Conservation (phyloP, 2,329 filamentous ascomycete species). For the Fusarium napiforme region DNA sequence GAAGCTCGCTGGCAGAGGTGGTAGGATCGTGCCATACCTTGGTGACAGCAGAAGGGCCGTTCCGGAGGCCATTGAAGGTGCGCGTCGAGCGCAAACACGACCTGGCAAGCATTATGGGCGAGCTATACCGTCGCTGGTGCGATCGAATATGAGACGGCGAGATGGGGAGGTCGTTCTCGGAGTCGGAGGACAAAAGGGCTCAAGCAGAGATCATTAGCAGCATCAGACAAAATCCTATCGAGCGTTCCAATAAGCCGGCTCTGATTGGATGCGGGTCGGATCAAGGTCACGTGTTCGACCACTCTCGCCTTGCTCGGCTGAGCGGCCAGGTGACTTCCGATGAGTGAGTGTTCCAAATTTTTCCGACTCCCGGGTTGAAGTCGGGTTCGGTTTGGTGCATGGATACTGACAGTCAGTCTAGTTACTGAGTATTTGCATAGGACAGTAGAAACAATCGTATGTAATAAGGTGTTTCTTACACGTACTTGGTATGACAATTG, state of each 20-base stretch:
- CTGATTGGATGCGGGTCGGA: slow-evolving; percentile 54
- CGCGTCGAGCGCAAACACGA: slow-evolving; percentile 90
- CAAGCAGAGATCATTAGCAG: slow-evolving; percentile 51
- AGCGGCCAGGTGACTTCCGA: slow-evolving; percentile 31
- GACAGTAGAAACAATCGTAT: neutral
- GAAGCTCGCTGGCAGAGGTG: slow-evolving; percentile 38
- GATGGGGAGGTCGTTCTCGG: slow-evolving; percentile 52
- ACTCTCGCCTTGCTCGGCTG: slow-evolving; percentile 37
- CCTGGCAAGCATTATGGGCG: slow-evolving; percentile 88
- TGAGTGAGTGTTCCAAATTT: slow-evolving; percentile 28
- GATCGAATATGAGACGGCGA: slow-evolving; percentile 51
- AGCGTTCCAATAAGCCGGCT: slow-evolving; percentile 56
- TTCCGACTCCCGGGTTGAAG: slow-evolving; percentile 35
- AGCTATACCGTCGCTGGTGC: slow-evolving; percentile 54
- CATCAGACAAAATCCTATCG: slow-evolving; percentile 54
- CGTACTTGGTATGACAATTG: neutral
- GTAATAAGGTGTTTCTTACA: neutral
- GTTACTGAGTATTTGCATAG: neutral
- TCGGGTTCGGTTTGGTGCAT: slow-evolving; percentile 17
- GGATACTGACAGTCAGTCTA: neutral
- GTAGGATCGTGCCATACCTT: slow-evolving; percentile 72
- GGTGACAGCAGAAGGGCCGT: slow-evolving; percentile 75
- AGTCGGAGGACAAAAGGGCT: slow-evolving; percentile 54
- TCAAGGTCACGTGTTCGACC: slow-evolving; percentile 48
- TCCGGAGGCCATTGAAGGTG: slow-evolving; percentile 81